Percentiles rank a stretch among this genome's conserved stretches.
phyloP scores from a whole-genome alignment of 106 monocot species.

The Apostasia ramifera region DNA sequence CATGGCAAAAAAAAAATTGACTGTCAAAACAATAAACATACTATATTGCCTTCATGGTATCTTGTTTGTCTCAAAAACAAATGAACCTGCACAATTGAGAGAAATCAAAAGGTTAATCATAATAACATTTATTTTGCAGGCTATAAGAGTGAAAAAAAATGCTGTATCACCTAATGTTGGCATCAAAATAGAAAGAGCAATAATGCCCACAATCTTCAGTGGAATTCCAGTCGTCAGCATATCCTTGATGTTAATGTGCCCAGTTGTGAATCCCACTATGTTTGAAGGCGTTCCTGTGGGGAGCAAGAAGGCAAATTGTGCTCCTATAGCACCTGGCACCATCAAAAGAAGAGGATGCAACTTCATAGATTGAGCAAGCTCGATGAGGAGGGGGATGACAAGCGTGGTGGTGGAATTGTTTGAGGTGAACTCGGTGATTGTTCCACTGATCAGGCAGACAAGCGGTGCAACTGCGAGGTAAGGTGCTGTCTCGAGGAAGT shows the following conservation, averaged over 20 bases:
- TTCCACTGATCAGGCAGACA: conserved; percentile 57
- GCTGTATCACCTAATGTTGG: conserved; percentile 65
- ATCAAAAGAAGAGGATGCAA: conserved; percentile 73
- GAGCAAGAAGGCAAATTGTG: conserved; percentile 73
- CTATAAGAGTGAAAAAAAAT: neutral
- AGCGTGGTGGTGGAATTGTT: conserved; percentile 79
- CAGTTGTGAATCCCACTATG: conserved; percentile 69
- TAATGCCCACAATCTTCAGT: conserved; percentile 57
- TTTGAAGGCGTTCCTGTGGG: conserved; percentile 91
- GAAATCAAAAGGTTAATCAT: neutral
- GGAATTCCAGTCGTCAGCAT: conserved; percentile 74
- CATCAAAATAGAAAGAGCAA: conserved; percentile 50
- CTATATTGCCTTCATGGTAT: neutral
- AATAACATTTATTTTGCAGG: neutral
- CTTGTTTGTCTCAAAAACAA: conserved; percentile 30
- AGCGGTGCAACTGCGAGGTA: conserved; percentile 50
- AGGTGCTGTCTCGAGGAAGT: conserved; percentile 60
- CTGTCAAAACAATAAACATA: too few relatives aligned
- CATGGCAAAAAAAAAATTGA: too few relatives aligned
- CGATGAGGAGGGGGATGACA: conserved; percentile 65
- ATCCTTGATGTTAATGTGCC: conserved; percentile 59
- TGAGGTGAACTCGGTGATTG: conserved; percentile 83
- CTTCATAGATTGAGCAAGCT: conserved; percentile 54
- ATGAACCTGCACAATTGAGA: conserved; percentile 22
- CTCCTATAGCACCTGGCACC: conserved; percentile 81